Conservation (phyloP, 306 rosid species). For the Canavalia ensiformis region DNA sequence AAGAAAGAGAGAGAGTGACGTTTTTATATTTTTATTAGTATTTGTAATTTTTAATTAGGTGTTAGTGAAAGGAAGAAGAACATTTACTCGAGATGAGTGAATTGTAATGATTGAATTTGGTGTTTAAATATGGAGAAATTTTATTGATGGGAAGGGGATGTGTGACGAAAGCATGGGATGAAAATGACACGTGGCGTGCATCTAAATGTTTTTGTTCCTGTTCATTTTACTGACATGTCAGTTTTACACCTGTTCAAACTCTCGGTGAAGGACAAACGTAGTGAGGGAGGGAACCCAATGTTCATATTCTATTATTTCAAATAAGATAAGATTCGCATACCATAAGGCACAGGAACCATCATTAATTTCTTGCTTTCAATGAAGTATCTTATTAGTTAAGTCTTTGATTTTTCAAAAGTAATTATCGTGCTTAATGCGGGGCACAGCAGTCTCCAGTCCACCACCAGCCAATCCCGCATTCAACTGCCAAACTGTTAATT, state of each 20-base stretch:
- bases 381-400: neutral
- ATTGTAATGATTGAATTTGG: slow-evolving; percentile 34
- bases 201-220: slow-evolving; percentile 9
- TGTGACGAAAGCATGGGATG: neutral
- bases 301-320: neutral
- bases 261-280: slow-evolving; percentile 1
- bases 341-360: neutral
- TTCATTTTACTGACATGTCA: slow-evolving; percentile 21
- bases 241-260: neutral
- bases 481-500: neutral
- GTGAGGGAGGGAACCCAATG: slow-evolving; percentile 4
- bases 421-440: neutral
- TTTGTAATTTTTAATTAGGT: neutral
- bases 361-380: slow-evolving; percentile 23
- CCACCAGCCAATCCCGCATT: neutral
- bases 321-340: neutral
- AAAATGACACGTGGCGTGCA: slow-evolving; percentile 35
- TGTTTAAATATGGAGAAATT: slow-evolving; percentile 4
- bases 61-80: neutral
- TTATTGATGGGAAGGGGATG: neutral
- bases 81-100: neutral
- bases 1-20: neutral
- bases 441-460: neutral
- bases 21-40: neutral
- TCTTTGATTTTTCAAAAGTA: neutral